phyloP scores from a whole-genome alignment of 257 asterid species.

The Solanum sejunctum region DNA sequence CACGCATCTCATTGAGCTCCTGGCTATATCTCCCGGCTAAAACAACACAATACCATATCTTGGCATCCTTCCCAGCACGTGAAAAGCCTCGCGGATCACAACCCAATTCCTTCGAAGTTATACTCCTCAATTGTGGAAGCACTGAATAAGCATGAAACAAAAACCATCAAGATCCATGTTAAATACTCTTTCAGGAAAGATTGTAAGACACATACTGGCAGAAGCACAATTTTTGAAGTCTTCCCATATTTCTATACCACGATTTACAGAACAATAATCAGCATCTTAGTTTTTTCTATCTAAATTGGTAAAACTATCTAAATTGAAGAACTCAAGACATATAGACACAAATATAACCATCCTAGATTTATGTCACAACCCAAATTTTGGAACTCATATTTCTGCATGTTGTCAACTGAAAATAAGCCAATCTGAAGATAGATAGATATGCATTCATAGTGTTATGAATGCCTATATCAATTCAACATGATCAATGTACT shows the following conservation, averaged over 20 bases:
- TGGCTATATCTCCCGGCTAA: constrained; percentile 82
- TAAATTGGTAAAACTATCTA: background rate
- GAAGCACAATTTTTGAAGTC: background rate
- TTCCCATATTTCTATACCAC: background rate
- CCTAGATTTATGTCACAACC: background rate
- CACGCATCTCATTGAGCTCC: constrained; percentile 87
- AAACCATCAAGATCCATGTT: background rate
- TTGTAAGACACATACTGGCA: background rate
- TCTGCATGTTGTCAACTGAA: background rate
- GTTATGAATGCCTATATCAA: background rate
- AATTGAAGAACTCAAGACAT: background rate
- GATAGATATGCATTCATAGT: background rate
- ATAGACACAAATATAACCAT: background rate
- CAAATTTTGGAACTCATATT: background rate
- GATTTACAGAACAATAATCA: background rate
- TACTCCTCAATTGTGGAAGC: constrained; percentile 89
- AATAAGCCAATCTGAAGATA: background rate
- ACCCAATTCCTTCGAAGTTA: constrained; percentile 75
- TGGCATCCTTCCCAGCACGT: constrained; percentile 71
- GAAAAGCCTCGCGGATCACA: constrained; percentile 82
- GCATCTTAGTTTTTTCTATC: background rate
- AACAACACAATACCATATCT: constrained; percentile 90
- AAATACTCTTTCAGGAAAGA: constrained; percentile 3
- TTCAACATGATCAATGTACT: background rate
- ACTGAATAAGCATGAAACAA: constrained; percentile 30